Evolutionary conservation across 208 protist genomes (phyloP).

Genomic region (Acanthamoeba pearcei): DNA sequence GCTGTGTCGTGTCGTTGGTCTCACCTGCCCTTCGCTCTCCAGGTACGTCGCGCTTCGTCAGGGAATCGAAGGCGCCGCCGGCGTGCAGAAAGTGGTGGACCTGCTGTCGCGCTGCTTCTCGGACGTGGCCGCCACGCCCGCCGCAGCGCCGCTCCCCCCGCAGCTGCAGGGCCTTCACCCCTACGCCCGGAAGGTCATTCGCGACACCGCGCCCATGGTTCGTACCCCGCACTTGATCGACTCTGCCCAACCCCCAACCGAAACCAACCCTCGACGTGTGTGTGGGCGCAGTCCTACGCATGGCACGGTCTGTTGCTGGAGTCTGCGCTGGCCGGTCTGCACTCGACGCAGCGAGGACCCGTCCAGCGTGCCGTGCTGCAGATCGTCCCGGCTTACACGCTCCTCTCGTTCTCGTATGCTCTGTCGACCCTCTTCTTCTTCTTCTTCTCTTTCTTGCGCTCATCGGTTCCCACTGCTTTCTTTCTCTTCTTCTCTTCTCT

Average conservation of each 20-base stretch:
- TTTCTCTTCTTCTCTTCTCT: background rate
- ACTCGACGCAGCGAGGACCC: background rate
- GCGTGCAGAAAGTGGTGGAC: background rate
- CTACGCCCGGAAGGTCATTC: background rate
- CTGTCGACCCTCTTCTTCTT: too few species aligned
- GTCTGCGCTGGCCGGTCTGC: slow-evolving; percentile 1
- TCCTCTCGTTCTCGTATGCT: background rate
- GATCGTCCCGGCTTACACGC: background rate
- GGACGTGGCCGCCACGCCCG: background rate
- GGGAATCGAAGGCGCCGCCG: background rate
- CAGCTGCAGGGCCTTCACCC: background rate
- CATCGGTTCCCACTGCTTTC: background rate
- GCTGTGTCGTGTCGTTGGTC: background rate
- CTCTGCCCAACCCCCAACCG: background rate
- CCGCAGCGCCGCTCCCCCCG: background rate
- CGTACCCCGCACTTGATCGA: background rate
- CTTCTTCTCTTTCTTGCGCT: background rate
- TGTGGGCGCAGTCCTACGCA: background rate
- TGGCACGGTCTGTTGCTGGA: background rate
- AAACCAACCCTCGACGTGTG: background rate
- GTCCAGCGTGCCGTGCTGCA: slow-evolving; percentile 19
- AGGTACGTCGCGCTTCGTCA: background rate
- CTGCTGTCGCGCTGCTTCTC: slow-evolving; percentile 7
- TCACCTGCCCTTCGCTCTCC: background rate
- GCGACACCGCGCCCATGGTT: background rate